phyloP scores from a whole-genome alignment of 2,329 filamentous ascomycete genomes.

The Hypoxylon sp. region DNA sequence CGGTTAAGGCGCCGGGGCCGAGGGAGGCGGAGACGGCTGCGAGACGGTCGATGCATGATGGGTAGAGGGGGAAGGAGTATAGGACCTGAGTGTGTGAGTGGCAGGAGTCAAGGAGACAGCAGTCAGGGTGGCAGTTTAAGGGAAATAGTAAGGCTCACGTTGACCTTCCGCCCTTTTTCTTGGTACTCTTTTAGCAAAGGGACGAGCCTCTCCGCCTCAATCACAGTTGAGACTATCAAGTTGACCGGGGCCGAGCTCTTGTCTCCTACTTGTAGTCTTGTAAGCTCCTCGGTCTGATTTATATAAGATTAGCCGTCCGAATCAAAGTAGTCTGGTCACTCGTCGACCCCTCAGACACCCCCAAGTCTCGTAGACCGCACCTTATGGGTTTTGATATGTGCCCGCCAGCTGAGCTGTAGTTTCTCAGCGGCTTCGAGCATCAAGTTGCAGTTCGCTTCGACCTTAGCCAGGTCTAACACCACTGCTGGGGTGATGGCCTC shows the following conservation, averaged over 20 bases:
- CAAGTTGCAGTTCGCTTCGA: constrained; percentile 75
- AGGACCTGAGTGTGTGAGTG: constrained; percentile 64
- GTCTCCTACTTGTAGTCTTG: constrained; percentile 77
- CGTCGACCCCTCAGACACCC: not conserved
- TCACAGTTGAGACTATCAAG: constrained; percentile 79
- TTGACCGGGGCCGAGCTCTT: constrained; percentile 63
- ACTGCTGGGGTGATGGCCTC: constrained; percentile 75
- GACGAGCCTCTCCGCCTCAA: constrained; percentile 77
- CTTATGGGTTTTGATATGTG: constrained; percentile 89
- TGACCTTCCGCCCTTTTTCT: constrained; percentile 65
- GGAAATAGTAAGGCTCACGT: constrained; percentile 60
- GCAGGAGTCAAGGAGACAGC: not conserved
- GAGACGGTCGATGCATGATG: constrained; percentile 71
- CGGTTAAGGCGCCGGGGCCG: constrained; percentile 67
- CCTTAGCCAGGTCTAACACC: constrained; percentile 75
- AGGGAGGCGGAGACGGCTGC: constrained; percentile 67
- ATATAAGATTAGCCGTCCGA: constrained; percentile 2
- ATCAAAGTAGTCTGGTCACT: not conserved
- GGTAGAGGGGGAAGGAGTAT: constrained; percentile 78
- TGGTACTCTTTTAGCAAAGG: constrained; percentile 72
- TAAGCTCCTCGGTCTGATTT: constrained; percentile 72
- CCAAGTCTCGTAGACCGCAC: constrained; percentile 55
- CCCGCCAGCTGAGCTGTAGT: constrained; percentile 76
- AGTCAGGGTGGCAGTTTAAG: not conserved
- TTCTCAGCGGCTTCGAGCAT: constrained; percentile 75